Percentiles rank a stretch among this genome's conserved stretches.
Evolutionary conservation across 2,329 filamentous ascomycete species (phyloP).

Genomic region (Aspergillus ibericus): DNA sequence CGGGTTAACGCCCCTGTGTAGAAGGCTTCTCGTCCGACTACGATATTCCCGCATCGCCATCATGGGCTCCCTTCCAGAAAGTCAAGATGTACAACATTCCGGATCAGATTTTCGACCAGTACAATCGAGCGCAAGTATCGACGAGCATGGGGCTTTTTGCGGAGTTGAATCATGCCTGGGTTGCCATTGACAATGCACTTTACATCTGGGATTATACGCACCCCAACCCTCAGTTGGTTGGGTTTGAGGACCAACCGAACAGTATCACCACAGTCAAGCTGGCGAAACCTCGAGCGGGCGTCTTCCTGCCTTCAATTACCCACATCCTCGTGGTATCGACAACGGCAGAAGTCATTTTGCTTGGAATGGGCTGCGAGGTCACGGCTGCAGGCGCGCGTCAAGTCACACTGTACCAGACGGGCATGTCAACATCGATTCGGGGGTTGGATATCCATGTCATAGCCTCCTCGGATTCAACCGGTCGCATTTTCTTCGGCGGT

Average conservation of each 20-base stretch:
- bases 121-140: slow-evolving; percentile 80
- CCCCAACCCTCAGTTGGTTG: slow-evolving; percentile 85
- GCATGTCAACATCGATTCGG: slow-evolving; percentile 75
- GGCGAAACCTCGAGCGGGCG: slow-evolving; percentile 77
- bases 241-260: slow-evolving; percentile 84
- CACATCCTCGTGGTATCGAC: slow-evolving; percentile 90
- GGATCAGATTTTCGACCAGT: slow-evolving; percentile 87
- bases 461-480: slow-evolving; percentile 71
- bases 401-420: slow-evolving; percentile 82
- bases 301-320: slow-evolving; percentile 83
- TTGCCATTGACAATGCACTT: slow-evolving; percentile 90
- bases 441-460: slow-evolving; percentile 77
- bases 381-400: slow-evolving; percentile 66
- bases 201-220: slow-evolving; percentile 98
- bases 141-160: slow-evolving; percentile 96
- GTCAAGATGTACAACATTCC: slow-evolving; percentile 85
- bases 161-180: slow-evolving; percentile 92
- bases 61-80: slow-evolving; percentile 89
- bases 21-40: slow-evolving; percentile 92
- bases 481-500: slow-evolving; percentile 91
- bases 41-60: slow-evolving; percentile 66
- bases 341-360: slow-evolving; percentile 75
- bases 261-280: slow-evolving; percentile 90
- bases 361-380: slow-evolving; percentile 73
- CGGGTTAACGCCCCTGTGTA: slow-evolving; percentile 39